Base-by-base conservation (phyloP, 768 basidiomycete species). In the Clavaria fumosa region DNA sequence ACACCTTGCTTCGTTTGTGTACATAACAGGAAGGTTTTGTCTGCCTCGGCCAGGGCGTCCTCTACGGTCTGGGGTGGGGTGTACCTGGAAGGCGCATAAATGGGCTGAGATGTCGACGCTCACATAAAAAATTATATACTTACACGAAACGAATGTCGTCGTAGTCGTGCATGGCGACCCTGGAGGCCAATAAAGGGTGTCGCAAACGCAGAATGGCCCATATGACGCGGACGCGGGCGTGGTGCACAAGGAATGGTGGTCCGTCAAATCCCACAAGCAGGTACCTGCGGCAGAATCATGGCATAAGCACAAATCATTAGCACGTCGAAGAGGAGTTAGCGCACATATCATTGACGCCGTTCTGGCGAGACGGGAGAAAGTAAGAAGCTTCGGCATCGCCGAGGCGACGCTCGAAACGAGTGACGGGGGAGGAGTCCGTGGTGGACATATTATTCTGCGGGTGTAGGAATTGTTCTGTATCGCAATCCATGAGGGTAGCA, bases 301-400 rank as follows among this genome's bases (percentile, higher is more conserved):
- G 22, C 18, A 19, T 7, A 5, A 28, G 21, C 28, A 34, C 23
- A 39, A 37, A 18, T 34, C 27, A 27, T 38, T 22, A 19, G 22
- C n/a, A 34, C 2, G 34, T 11, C 15, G 31, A 45, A 19, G 23
- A 41, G 19, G 28, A 33, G 5, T 12, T 23, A 26, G 51, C 72
- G 43, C 48, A 84, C 85, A 90, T 88, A 52, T 90, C 85, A 47
- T 90, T 90, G 23, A 88, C 84, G 4, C 81, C 81, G 37, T 62
- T 70, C 31, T 74, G 75, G n/a, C 85, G 65, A 3, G 75, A 74
- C 2, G 81, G 84, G 7, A 88, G 63, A 52, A 70, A 88, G 55
- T 86, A 90, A 1, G 80, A 82, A 5, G 68, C 54, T 55, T 89
- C 84, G 17, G 73, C 83, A 40, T 82, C 73, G 4, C 82, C 81